Evolutionary conservation across 2,329 filamentous ascomycete genomes (phyloP), one percentile per base, ranked within the genome.

Genomic region (Pseudopithomyces chartarum): DNA sequence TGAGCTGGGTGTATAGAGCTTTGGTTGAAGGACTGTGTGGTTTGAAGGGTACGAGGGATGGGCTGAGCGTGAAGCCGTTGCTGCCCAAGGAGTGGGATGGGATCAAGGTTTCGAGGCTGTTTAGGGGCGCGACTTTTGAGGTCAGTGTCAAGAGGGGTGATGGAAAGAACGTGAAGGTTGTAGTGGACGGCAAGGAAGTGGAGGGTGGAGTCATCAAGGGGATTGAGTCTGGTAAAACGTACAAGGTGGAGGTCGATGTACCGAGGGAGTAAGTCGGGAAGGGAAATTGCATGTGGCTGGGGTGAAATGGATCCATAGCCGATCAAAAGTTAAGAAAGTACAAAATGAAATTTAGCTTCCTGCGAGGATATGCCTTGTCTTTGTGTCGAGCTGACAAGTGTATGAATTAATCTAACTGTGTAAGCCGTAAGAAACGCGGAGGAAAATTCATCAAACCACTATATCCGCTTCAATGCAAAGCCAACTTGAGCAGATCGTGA

Each of bases 1-100:
- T 84, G 22, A 81, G 81, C 17, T 86, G 83, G 84, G 82, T 77
- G 2, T 85, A 85, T 67, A 77, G 83, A 10, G 81, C 78, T 66
- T 79, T 85, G 61, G 79, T 84, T 45, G 83, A 86, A 67, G 82
- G 83, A 0, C 67, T 86, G 5, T 85, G 82, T 57, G 83, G 84
- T 0, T 70, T 86, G 36, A 76, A 77, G 11, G 84, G 84, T 23
- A 81, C 82, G 11, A 70, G 70, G 1, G 69, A 80, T 1, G 83
- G 83, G 0, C 64, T 85, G 49, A 62, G 62, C 8, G 73, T 85
- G 26, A 70, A 75, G 1, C 83, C 84, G 0, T 81, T 84, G 67
- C 69, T 85, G 58, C 84, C 84, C 8, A 78, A 76, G 20, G 66
- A 63, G 8, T 86, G 84, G 83, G 66, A 80, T 23, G 71, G 68